phyloP scores from a whole-genome alignment of 495 filamentous ascomycete genomes.

The Penicillium coprophilum region DNA sequence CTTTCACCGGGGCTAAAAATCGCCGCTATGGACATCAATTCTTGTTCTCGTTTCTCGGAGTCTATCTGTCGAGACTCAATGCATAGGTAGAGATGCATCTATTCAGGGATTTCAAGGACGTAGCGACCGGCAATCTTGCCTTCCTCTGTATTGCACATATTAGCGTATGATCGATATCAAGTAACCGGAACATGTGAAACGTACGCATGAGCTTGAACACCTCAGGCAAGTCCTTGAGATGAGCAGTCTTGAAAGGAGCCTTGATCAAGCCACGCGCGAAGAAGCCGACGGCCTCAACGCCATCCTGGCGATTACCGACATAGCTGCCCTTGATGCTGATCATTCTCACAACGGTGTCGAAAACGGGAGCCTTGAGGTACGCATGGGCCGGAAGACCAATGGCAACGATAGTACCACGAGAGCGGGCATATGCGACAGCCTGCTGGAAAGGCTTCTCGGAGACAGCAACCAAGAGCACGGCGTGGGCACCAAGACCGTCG shows the following conservation, averaged over 20 bases:
- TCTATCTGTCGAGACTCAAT: not conserved
- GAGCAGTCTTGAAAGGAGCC: slow-evolving; percentile 77
- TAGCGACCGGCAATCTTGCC: slow-evolving; percentile 85
- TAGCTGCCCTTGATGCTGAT: slow-evolving; percentile 89
- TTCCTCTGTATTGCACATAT: slow-evolving; percentile 41
- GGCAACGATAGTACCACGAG: slow-evolving; percentile 75
- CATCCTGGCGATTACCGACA: slow-evolving; percentile 85
- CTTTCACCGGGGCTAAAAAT: not conserved
- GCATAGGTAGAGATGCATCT: slow-evolving; percentile 5
- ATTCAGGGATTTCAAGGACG: slow-evolving; percentile 71
- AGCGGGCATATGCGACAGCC: slow-evolving; percentile 78
- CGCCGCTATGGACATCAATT: not conserved
- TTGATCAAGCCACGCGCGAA: slow-evolving; percentile 77
- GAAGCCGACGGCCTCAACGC: slow-evolving; percentile 83
- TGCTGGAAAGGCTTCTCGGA: slow-evolving; percentile 91
- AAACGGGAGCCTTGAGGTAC: slow-evolving; percentile 75
- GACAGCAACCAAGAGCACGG: slow-evolving; percentile 79
- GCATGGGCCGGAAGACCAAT: slow-evolving; percentile 82
- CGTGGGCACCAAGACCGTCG: slow-evolving; percentile 81
- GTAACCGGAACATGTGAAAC: slow-evolving; percentile 8
- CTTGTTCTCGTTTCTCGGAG: not conserved
- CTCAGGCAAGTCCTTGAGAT: slow-evolving; percentile 70
- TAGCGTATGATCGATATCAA: slow-evolving; percentile 8
- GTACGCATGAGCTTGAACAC: slow-evolving; percentile 69
- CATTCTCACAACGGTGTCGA: slow-evolving; percentile 81